Evolutionary conservation across 148 eudicot species (phyloP), one percentile per base, ranked within the genome.

Genomic region (Rhododendron mucronatum): DNA sequence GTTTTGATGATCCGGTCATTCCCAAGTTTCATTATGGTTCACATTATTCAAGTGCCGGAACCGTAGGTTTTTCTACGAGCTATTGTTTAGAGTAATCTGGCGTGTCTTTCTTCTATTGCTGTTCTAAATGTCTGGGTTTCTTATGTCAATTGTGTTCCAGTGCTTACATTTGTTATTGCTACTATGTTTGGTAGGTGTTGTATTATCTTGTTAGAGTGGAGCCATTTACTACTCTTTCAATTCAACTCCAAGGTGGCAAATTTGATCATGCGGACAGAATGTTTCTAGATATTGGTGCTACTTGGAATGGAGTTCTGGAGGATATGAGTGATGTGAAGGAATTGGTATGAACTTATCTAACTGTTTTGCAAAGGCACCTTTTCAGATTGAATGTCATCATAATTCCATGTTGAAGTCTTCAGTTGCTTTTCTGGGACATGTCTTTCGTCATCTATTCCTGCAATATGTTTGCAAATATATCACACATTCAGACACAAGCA

Each of bases 291-390:
- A 91, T 97, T 88, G 90, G 92, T 84, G 94, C 96, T 84, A 97
- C 99, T 77, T 97, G 99, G 99, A 94, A 92, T 87, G 92, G 99
- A 85, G 96, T 97, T 89, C 92, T 94, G 23, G 98, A 97, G 91
- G 99, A 97, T 84, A 97, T 97, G 98, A 95, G 96, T 90, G 98
- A 97, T 88, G 99, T 97, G 80, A 97, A 97, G 88, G 99, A 97
- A 94, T 86, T 97, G 98, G 99, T 97, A 93, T 26, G 53, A 65
- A 82, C 86, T 83, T 82, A 16, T 23, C 28, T 39, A 3, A 45
- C 45, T 81, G 41, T n/a, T n/a, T 44, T 28, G 61, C 71, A 20
- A 80, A 44, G 26, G n/a, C 87, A 5, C 48, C 61, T 69, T 73
- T 71, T 84, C 5, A 20, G 79, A 75, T 16, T 7, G 23, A 75